Evolutionary conservation across 78 protist species (phyloP), one percentile per base, ranked within the genome.

Genomic region (Dictyostelium brefeldianum): DNA sequence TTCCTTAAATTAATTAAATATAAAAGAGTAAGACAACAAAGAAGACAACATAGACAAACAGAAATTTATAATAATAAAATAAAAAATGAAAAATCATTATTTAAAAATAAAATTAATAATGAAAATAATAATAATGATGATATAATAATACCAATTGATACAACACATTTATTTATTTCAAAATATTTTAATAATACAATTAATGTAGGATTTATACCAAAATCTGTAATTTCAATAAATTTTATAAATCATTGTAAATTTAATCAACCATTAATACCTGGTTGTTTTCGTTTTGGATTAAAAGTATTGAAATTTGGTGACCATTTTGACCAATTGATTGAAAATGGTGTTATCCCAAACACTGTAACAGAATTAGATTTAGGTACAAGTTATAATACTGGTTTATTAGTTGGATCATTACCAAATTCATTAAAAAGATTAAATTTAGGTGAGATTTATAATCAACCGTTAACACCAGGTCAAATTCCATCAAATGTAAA

Each of bases 231-330:
- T 31, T 67, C 41, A 17, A 67, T 67, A 14, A 31, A 67, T 67
- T 67, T 67, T 31, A 67, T 67, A 14, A 67, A 67, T 17, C 22
- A 67, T 31, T 67, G 75, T 67, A 15, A 27, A 17, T 67, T 67
- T 67, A 67, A 67, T 67, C 75, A 67, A 31, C 27, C 3, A 31
- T 67, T 67, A 15, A 47, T 31, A 31, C 0, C 11, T 11, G 17
- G 47, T 27, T 36, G 29, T 67, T 67, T 67, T 15, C 48, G 17
- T 27, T 17, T 15, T 31, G 29, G 18, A 31, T 4, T 67, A 67
- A 67, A 67, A 1, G 29, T 31, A 25, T 20, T 67, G 15, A 67
- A 67, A 67, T 67, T 67, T 67, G 75, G 75, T 25, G 75, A 67
- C 15, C 1, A 67, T 67, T 67, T 67, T 31, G 47, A 67, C 31